phyloP scores from a whole-genome alignment of 352 stramenopile species.

The Phytophthora citrophthora region DNA sequence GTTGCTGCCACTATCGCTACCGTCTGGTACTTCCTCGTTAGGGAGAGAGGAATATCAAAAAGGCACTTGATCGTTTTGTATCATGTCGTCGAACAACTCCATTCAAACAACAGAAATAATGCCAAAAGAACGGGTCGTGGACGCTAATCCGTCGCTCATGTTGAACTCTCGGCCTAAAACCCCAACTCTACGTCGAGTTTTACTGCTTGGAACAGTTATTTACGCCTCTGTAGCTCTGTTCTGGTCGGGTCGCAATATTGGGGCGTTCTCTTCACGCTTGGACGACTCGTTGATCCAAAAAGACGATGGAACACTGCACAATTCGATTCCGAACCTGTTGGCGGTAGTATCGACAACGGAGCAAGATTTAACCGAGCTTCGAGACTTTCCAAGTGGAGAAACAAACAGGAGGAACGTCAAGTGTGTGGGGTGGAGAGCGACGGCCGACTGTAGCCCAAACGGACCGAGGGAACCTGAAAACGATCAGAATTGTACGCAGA shows the following conservation, averaged over 20 bases:
- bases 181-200: slow-evolving; percentile 2
- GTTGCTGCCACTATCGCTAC: not conserved
- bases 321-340: not conserved
- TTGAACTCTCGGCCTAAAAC: not conserved
- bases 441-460: slow-evolving; percentile 11
- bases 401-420: slow-evolving; percentile 3
- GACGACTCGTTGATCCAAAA: slow-evolving; percentile 9
- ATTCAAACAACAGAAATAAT: no score
- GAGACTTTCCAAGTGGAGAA: slow-evolving; percentile 10
- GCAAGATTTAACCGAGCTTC: not conserved
- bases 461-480: slow-evolving; percentile 5
- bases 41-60: not conserved
- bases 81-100: not conserved
- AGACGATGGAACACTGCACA: not conserved
- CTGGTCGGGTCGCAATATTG: slow-evolving; percentile 24
- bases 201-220: slow-evolving; percentile 14
- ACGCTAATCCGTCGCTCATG: no score
- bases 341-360: not conserved
- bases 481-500: slow-evolving; percentile 21
- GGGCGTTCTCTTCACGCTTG: slow-evolving; percentile 10
- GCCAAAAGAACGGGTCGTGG: no score
- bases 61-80: not conserved
- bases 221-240: slow-evolving; percentile 24
- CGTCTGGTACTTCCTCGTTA: not conserved
- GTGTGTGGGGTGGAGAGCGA: slow-evolving; percentile 30